Base-by-base conservation (phyloP, 1,284 basidiomycete genomes). In the Phellopilus nigrolimitatus region DNA sequence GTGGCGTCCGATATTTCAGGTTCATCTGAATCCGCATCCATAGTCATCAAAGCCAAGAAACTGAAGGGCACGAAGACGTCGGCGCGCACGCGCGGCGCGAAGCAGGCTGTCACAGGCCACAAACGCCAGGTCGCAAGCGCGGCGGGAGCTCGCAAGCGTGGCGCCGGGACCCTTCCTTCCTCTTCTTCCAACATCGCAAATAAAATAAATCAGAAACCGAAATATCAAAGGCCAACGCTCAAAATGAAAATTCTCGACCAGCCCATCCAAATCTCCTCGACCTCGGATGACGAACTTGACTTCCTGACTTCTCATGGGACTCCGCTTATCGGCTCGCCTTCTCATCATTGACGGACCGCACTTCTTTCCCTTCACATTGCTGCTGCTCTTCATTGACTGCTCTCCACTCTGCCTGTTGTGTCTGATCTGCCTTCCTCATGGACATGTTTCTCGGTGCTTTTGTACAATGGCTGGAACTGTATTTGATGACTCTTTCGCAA, bases 241-340 rank as follows among this genome's bases (percentile, higher is more conserved):
- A 51, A 52, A 27, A 52, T 48, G 54, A 47, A 34, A 13, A 47
- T 48, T n/a, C 30, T 34, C 13, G 46, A 47, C 34, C 27, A 47
- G 28, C 50, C 54, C 3, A 31, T 56, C 8, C 28, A 25, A 21
- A 12, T 24, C 10, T 31, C 44, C 10, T 34, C 44, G 30, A 40
- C 39, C 33, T 51, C 49, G 25, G 46, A 45, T 25, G 54, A 56
- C 36, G 45, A 52, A 38, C 50, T 56, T 10, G 24, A 47, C 30
- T 42, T 54, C 12, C 8, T 54, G 41, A 47, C 40, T 37, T 17
- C 15, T n/a, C 33, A 22, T 30, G 17, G n/a, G 17, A 6, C 21
- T 8, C 25, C 12, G 24, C 42, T 36, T 39, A 15, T 15, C n/a
- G 8, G n/a, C 19, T n/a, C 19, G n/a, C 7, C 19, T 39, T 39